phyloP scores from a whole-genome alignment of 1,284 basidiomycete species.

The Erythrobasidium hasegawianum region DNA sequence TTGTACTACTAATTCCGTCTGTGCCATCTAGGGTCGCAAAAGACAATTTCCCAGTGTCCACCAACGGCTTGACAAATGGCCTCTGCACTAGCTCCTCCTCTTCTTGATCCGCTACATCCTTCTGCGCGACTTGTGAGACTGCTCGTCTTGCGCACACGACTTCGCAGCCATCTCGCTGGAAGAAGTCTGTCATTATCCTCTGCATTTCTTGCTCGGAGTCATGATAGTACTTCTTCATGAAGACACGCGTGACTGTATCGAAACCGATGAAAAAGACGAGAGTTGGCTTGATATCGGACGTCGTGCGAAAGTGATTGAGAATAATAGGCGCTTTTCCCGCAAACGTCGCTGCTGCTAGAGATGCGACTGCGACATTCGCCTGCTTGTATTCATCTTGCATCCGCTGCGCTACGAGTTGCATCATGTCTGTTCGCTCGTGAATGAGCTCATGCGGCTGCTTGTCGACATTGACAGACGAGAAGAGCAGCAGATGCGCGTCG shows the following conservation, averaged over 20 bases:
- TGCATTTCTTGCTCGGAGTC: conserved; percentile 57
- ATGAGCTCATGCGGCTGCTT: conserved; percentile 65
- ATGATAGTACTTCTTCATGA: conserved; percentile 73
- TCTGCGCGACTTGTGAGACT: conserved; percentile 38
- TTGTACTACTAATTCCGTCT: conserved; percentile 67
- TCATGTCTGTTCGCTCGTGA: conserved; percentile 48
- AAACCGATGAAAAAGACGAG: conserved; percentile 55
- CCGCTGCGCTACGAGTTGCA: conserved; percentile 45
- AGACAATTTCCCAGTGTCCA: conserved; percentile 56
- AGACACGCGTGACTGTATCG: conserved; percentile 82
- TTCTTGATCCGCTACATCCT: conserved; percentile 46
- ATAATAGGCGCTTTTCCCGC: conserved; percentile 34
- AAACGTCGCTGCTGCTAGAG: conserved; percentile 31
- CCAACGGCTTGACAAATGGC: conserved; percentile 54
- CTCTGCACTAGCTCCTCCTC: conserved; percentile 49
- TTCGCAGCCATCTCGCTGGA: conserved; percentile 57
- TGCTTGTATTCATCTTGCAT: conserved; percentile 11
- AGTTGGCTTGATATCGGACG: background rate
- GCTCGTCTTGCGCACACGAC: conserved; percentile 68
- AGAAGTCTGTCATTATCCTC: conserved; percentile 58
- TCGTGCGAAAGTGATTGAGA: conserved; percentile 37
- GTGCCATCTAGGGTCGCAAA: conserved; percentile 61
- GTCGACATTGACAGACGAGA: conserved; percentile 85
- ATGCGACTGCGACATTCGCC: conserved; percentile 16
- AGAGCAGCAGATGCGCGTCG: conserved; percentile 73